Conservation (phyloP, 1,139 yeast genomes). For the Hemisphaericaspora xylofermentans region DNA sequence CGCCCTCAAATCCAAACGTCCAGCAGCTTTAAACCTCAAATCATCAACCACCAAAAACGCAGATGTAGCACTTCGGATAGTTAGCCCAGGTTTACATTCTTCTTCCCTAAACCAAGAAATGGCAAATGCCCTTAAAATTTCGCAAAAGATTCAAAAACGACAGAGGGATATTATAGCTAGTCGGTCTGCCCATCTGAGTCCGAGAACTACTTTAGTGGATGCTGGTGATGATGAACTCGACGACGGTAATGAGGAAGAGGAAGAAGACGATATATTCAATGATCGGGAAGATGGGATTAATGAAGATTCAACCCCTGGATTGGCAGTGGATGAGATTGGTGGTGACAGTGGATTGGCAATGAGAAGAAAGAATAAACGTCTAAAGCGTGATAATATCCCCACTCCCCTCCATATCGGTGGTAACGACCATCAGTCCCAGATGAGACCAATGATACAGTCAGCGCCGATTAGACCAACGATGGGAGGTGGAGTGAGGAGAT, state of each 20-base stretch:
- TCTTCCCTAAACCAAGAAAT: conserved; percentile 47
- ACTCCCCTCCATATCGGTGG: conserved; percentile 36
- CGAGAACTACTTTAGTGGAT: neutral
- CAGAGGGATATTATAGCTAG: conserved; percentile 49
- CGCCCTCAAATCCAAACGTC: conserved; percentile 15
- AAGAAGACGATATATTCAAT: conserved; percentile 6
- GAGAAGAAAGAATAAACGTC: conserved; percentile 25
- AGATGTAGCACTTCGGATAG: conserved; percentile 39
- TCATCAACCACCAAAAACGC: conserved; percentile 12
- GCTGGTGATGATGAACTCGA: conserved; percentile 10
- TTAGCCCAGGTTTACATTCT: conserved; percentile 52
- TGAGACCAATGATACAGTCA: conserved; percentile 38
- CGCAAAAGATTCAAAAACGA: conserved; percentile 48
- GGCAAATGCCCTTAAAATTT: conserved; percentile 45
- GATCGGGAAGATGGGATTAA: conserved; percentile 3
- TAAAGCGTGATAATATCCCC: conserved; percentile 47
- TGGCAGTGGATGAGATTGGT: too few species aligned
- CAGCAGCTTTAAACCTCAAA: conserved; percentile 17
- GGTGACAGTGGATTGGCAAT: conserved; percentile 13
- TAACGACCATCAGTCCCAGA: too few species aligned
- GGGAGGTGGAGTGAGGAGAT: too few species aligned
- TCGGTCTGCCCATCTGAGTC: conserved; percentile 20
- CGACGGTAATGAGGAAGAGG: conserved; percentile 11
- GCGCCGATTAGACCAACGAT: conserved; percentile 39
- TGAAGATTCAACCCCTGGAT: too few species aligned